Conservation (phyloP, 176 grass and related monocot genomes). For the Aegilops umbellulata region DNA sequence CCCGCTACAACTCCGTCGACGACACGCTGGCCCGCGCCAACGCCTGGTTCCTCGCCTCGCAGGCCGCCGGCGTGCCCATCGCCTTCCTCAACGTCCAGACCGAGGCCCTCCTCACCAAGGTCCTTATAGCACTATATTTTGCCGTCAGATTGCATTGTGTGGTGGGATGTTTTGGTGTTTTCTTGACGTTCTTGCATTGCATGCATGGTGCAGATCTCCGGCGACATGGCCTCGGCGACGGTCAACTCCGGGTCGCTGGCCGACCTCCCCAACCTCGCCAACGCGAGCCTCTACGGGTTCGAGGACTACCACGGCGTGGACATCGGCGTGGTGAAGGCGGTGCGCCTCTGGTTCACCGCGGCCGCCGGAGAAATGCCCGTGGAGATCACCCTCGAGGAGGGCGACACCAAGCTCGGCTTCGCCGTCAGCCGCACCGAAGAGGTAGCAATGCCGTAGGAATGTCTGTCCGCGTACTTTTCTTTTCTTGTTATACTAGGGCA, state of each 20-base stretch:
- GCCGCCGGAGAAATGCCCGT: slow-evolving; percentile 66
- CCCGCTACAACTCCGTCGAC: slow-evolving; percentile 78
- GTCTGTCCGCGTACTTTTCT: background rate
- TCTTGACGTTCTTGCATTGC: background rate
- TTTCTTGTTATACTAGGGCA: background rate
- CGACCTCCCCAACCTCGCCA: slow-evolving; percentile 84
- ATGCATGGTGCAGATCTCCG: slow-evolving; percentile 64
- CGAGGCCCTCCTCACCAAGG: slow-evolving; percentile 93
- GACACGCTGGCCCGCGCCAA: slow-evolving; percentile 85
- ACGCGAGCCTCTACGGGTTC: slow-evolving; percentile 92
- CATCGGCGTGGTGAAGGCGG: slow-evolving; percentile 95
- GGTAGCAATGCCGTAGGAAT: slow-evolving; percentile 15
- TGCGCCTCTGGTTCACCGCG: slow-evolving; percentile 81
- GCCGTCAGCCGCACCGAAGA: slow-evolving; percentile 96
- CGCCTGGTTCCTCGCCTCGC: slow-evolving; percentile 72
- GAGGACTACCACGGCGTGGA: slow-evolving; percentile 97
- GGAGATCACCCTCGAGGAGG: slow-evolving; percentile 70
- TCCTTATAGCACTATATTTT: slow-evolving; percentile 4
- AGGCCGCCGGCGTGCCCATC: slow-evolving; percentile 70
- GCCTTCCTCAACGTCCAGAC: slow-evolving; percentile 87
- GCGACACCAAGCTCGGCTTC: slow-evolving; percentile 80
- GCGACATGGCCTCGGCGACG: slow-evolving; percentile 85
- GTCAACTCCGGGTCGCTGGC: slow-evolving; percentile 80
- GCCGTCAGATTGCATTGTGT: background rate
- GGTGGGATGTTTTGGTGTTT: background rate